Base-by-base conservation (phyloP, 106 monocot species). In the Cymbidium sinense region DNA sequence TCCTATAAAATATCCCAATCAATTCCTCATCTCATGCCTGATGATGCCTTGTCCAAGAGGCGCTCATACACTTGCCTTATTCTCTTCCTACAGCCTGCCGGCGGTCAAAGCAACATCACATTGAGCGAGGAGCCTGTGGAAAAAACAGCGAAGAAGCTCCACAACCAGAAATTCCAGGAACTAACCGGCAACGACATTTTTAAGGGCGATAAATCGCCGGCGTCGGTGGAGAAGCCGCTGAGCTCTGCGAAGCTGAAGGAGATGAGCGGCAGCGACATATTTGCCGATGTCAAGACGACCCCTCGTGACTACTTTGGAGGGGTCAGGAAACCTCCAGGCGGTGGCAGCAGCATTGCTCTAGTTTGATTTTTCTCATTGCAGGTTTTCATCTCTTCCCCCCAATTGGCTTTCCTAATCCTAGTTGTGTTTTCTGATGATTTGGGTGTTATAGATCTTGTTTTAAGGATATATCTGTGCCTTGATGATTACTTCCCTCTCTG, bases 261-360 rank as follows among this genome's bases (percentile, higher is more conserved):
- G 81, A 90, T 93, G 83, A 90, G 83, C 18, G 93, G 93, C 77
- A 93, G 85, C 31, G 78, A 93, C 37, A 93, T 93, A n/a, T 95
- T 95, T 74, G 91, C 91, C 0, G 95, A 91, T 33, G 95, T 86
- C 8, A 91, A 91, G 76, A 81, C 86, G 4, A 41, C 78, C 1
- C 70, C 88, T 7, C 64, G 89, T 5, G 90, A 95, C 34, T 88
- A 91, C 69, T 80, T 85, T 12, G 89, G 89, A 0, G 95, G 95
- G 0, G 86, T 89, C 67, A 82, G 91, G 5, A 95, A 91, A 82
- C 95, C 93, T 11, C 93, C 93, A 0, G 93, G 93, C 19, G 93
- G 93, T 2, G 93, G 83, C 65, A 93, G 93, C 85, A 93, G 88
- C 83, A 90, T 93, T 41, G 77, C 88, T 0, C 78, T 91, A 34